Conservation (phyloP, 2,329 filamentous ascomycete species). For the Xylariales sp. region DNA sequence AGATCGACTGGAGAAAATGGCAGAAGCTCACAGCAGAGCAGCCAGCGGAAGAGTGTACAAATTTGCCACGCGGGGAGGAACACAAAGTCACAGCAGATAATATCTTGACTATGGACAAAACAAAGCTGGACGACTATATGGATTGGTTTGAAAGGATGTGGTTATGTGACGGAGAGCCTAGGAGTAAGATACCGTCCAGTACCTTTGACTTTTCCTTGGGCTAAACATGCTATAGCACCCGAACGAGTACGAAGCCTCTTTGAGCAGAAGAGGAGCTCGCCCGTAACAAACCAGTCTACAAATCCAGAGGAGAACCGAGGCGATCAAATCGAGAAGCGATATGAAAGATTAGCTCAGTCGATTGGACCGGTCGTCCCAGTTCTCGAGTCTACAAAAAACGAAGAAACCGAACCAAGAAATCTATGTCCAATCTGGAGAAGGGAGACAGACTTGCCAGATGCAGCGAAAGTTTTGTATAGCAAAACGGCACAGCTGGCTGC, state of each 20-base stretch:
- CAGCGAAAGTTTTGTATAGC: slow-evolving; percentile 56
- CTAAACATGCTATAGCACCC: slow-evolving; percentile 35
- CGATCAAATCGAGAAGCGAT: slow-evolving; percentile 38
- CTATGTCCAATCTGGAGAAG: slow-evolving; percentile 51
- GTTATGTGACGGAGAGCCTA: slow-evolving; percentile 58
- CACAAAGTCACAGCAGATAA: slow-evolving; percentile 48
- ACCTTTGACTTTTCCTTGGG: background rate
- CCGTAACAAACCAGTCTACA: slow-evolving; percentile 12
- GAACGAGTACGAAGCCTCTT: slow-evolving; percentile 45
- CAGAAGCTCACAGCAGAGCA: slow-evolving; percentile 57
- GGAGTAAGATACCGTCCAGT: slow-evolving; percentile 47
- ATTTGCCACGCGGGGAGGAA: slow-evolving; percentile 47
- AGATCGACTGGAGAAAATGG: slow-evolving; percentile 82
- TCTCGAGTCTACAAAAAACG: slow-evolving; percentile 30
- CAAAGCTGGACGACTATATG: slow-evolving; percentile 78
- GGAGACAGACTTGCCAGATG: slow-evolving; percentile 56
- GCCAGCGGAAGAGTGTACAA: slow-evolving; percentile 35
- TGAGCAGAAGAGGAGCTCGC: slow-evolving; percentile 34
- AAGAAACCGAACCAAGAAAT: slow-evolving; percentile 45
- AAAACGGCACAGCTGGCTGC: slow-evolving; percentile 55
- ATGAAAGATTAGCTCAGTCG: slow-evolving; percentile 38
- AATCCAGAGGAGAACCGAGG: slow-evolving; percentile 7
- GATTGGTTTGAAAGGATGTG: slow-evolving; percentile 81
- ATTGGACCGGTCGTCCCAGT: slow-evolving; percentile 36
- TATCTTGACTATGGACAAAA: slow-evolving; percentile 61